Percentiles rank a stretch among this genome's conserved stretches.
Evolutionary conservation across 768 basidiomycete genomes (phyloP).

Genomic region (Termitomyces sp.): DNA sequence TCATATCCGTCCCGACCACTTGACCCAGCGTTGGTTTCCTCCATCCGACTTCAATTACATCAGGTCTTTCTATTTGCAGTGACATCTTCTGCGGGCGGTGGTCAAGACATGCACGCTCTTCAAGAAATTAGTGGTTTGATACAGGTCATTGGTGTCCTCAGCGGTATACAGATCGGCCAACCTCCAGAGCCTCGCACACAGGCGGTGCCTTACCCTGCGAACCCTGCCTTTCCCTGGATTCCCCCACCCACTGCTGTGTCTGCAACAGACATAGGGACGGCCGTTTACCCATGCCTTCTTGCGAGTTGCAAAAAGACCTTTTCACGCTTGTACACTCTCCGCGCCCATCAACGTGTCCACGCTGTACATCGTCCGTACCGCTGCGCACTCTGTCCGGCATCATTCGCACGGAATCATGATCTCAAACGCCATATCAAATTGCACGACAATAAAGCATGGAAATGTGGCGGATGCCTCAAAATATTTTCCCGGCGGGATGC

Average conservation of each 20-base stretch:
- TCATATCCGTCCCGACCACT: slow-evolving; percentile 36
- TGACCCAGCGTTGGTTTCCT: slow-evolving; percentile 55
- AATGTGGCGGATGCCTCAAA: slow-evolving; percentile 69
- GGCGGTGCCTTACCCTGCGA: slow-evolving; percentile 25
- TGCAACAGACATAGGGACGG: slow-evolving; percentile 55
- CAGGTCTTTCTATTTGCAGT: slow-evolving; percentile 76
- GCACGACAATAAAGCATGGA: slow-evolving; percentile 70
- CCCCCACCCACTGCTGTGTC: slow-evolving; percentile 18
- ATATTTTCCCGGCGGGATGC: slow-evolving; percentile 75
- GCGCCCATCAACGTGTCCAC: slow-evolving; percentile 67
- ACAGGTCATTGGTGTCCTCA: slow-evolving; percentile 76
- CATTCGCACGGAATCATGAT: slow-evolving; percentile 76
- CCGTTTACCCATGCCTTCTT: slow-evolving; percentile 76
- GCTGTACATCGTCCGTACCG: slow-evolving; percentile 59
- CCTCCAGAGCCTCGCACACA: slow-evolving; percentile 28
- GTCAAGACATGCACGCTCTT: slow-evolving; percentile 47
- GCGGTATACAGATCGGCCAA: slow-evolving; percentile 64
- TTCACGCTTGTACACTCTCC: slow-evolving; percentile 61
- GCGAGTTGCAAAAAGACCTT: slow-evolving; percentile 64
- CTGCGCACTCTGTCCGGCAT: slow-evolving; percentile 62
- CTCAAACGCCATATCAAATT: slow-evolving; percentile 71
- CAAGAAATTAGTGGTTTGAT: slow-evolving; percentile 80
- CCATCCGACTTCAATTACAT: slow-evolving; percentile 67
- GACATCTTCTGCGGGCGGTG: slow-evolving; percentile 54
- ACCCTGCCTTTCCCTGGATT: slow-evolving; percentile 29